Conservation (phyloP, 768 basidiomycete genomes). For the Leccinellum rugosiceps region DNA sequence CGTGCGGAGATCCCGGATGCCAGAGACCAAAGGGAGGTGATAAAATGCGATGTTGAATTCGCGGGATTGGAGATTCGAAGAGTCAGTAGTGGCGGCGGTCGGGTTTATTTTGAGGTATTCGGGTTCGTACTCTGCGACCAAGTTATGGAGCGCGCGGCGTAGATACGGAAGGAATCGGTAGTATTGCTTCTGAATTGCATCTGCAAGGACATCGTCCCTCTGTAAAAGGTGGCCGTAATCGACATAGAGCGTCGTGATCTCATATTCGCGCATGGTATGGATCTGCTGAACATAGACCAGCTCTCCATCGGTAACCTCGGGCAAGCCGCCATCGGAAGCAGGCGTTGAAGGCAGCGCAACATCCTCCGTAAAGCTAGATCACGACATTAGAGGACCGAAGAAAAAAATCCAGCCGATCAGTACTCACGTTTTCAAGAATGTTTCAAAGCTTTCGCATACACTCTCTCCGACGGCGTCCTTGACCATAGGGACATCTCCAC, state of each 20-base stretch:
- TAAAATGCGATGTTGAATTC: conserved; percentile 97
- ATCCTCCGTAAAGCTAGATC: conserved; percentile 74
- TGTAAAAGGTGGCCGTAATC: conserved; percentile 90
- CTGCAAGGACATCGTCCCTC: conserved; percentile 88
- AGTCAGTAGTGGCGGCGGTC: conserved; percentile 80
- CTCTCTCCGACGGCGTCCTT: conserved; percentile 95
- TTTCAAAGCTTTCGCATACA: conserved; percentile 87
- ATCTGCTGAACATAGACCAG: conserved; percentile 90
- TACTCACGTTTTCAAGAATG: conserved; percentile 85
- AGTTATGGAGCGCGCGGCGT: conserved; percentile 83
- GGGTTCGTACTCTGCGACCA: conserved; percentile 87
- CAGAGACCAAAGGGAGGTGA: conserved; percentile 88
- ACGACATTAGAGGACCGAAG: background rate
- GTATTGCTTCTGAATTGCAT: conserved; percentile 92
- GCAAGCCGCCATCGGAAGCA: conserved; percentile 64
- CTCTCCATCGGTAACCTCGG: conserved; percentile 55
- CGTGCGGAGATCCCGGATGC: conserved; percentile 90
- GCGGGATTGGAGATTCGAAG: conserved; percentile 83
- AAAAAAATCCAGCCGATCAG: background rate
- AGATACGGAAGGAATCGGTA: conserved; percentile 96
- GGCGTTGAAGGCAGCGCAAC: conserved; percentile 79
- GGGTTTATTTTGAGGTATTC: conserved; percentile 95
- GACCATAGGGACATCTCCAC: conserved; percentile 78
- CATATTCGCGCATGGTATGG: conserved; percentile 91
- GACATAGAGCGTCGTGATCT: conserved; percentile 93